Evolutionary conservation across 1,284 basidiomycete genomes (phyloP).

Genomic region (Jaminaea rosea): DNA sequence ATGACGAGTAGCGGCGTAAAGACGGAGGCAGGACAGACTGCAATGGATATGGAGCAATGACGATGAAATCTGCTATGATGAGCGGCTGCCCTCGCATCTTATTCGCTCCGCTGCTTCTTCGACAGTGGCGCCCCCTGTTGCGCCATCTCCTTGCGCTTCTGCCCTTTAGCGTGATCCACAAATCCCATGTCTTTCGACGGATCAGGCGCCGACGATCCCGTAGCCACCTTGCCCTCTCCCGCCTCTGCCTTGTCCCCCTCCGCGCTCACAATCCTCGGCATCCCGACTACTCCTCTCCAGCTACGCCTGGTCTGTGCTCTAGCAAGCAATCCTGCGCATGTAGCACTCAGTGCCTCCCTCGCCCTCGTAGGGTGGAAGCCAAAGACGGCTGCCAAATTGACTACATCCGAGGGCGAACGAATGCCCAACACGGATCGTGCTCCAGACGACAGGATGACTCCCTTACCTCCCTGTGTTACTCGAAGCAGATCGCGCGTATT

Average conservation of each 20-base stretch:
- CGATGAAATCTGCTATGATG: no score
- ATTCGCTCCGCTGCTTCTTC: not conserved
- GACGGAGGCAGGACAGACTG: no score
- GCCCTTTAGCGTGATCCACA: not conserved
- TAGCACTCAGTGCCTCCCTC: slow-evolving; percentile 26
- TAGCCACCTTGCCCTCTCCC: not conserved
- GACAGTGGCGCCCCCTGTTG: no score
- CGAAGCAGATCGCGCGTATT: slow-evolving; percentile 36
- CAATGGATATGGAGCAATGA: not conserved
- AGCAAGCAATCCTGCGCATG: slow-evolving; percentile 24
- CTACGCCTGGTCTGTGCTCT: slow-evolving; percentile 32
- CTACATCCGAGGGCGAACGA: slow-evolving; percentile 38
- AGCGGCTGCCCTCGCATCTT: no score
- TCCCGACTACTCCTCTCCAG: slow-evolving; percentile 23
- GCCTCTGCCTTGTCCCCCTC: not conserved
- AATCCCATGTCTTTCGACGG: not conserved
- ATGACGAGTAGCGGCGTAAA: no score
- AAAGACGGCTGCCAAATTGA: slow-evolving; percentile 39
- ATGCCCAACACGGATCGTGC: slow-evolving; percentile 26
- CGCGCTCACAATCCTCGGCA: not conserved
- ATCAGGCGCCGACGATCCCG: not conserved
- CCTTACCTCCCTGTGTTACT: slow-evolving; percentile 36
- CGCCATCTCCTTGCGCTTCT: not conserved
- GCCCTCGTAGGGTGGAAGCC: slow-evolving; percentile 31
- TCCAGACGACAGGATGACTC: slow-evolving; percentile 35